Percentiles rank a stretch among this genome's conserved stretches.
These are phyloP conservation scores for Thelephora aurantiotincta DNA, from an alignment of 768 basidiomycete species.

Conservation along the genomic window DNA sequence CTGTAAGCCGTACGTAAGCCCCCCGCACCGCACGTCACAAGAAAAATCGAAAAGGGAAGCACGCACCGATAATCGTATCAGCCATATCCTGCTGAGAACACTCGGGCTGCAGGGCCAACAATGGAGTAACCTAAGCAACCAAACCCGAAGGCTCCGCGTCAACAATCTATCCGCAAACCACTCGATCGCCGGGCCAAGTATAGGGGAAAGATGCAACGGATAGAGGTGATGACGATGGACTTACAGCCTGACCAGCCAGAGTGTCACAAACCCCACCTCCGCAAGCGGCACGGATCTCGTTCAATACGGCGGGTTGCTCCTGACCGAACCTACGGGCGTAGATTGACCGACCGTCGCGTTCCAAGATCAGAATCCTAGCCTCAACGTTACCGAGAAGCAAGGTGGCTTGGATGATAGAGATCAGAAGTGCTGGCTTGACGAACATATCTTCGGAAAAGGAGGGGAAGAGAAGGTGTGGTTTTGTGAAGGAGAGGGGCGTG, in stretches of 20 bases:
- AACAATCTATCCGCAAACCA: no score
- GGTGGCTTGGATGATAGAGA: constrained; percentile 4
- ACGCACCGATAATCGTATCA: constrained; percentile 39
- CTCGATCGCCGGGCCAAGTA: no score
- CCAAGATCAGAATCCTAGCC: constrained; percentile 29
- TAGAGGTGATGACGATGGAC: no score
- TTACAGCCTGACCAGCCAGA: constrained; percentile 28
- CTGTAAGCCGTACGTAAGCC: constrained; percentile 13
- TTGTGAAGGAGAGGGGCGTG: constrained; percentile 12
- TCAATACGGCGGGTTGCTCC: constrained; percentile 32
- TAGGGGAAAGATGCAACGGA: no score
- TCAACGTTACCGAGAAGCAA: constrained; percentile 11
- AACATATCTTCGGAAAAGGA: constrained; percentile 9
- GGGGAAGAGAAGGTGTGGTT: constrained; percentile 7
- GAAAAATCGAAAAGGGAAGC: no score
- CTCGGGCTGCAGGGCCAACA: constrained; percentile 36
- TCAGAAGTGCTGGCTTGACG: neutral
- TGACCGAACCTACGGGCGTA: constrained; percentile 41
- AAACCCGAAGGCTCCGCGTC: no score
- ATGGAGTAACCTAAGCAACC: constrained; percentile 22
- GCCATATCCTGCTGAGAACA: constrained; percentile 46
- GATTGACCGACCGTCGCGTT: constrained; percentile 31
- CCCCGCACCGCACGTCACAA: neutral
- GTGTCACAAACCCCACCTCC: constrained; percentile 32
- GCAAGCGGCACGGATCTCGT: constrained; percentile 31